phyloP scores from a whole-genome alignment of 208 protist genomes.

The Leptomonas seymouri region DNA sequence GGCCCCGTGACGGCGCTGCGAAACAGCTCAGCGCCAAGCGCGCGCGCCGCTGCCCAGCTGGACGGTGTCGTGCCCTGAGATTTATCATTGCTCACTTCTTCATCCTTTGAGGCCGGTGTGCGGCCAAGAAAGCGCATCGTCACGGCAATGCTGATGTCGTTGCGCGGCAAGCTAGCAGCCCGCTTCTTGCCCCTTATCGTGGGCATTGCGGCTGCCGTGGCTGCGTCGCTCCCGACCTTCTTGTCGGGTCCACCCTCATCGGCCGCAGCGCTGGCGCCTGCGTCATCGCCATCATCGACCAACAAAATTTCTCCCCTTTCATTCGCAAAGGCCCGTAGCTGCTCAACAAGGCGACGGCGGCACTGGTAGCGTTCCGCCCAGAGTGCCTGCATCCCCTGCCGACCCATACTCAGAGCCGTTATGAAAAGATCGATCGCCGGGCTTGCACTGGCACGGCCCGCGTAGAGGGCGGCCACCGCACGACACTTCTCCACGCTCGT shows the following conservation, averaged over 20 bases:
- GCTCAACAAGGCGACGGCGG: conserved; percentile 32
- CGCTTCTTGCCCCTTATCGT: background rate
- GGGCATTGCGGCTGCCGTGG: background rate
- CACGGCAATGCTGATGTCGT: conserved; percentile 88
- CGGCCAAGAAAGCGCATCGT: conserved; percentile 57
- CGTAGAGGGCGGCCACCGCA: conserved; percentile 72
- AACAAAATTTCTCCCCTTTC: conserved; percentile 52
- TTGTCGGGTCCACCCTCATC: background rate
- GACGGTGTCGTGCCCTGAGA: background rate
- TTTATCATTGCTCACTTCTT: background rate
- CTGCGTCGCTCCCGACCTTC: background rate
- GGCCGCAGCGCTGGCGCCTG: background rate
- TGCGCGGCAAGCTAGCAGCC: conserved; percentile 25
- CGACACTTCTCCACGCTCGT: conserved; percentile 23
- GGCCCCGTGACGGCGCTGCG: conserved; percentile 72
- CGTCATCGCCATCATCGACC: conserved; percentile 7
- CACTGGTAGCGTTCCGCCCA: conserved; percentile 73
- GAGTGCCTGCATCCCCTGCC: conserved; percentile 66
- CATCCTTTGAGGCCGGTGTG: background rate
- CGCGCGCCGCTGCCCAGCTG: conserved; percentile 30
- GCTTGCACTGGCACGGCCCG: conserved; percentile 92
- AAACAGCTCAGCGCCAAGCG: conserved; percentile 78
- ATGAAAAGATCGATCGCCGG: conserved; percentile 97
- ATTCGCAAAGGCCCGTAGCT: conserved; percentile 56
- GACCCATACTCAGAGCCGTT: conserved; percentile 95